These are phyloP conservation scores for Botryobasidium botryosum DNA, from an alignment of 768 basidiomycete species.

Conservation along the genomic window DNA sequence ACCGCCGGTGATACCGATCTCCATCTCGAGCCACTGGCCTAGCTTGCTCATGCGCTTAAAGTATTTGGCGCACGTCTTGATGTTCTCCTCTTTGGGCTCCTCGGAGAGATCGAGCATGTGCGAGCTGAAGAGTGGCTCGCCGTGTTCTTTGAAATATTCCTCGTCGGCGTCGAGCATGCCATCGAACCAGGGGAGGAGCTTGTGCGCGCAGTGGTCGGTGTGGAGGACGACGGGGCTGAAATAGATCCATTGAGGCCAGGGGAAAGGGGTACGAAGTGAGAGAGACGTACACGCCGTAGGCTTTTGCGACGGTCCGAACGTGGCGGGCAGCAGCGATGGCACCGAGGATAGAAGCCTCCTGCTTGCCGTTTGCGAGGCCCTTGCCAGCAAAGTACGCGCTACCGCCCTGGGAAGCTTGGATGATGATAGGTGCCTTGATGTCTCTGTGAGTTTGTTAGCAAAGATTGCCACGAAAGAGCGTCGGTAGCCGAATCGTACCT, in stretches of 20 bases:
- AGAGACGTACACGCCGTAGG: constrained; percentile 73
- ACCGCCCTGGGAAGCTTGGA: constrained; percentile 96
- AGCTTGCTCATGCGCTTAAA: constrained; percentile 88
- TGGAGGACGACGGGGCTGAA: constrained; percentile 86
- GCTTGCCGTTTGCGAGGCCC: constrained; percentile 85
- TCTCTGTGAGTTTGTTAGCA: constrained; percentile 41
- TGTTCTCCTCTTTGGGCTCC: constrained; percentile 68
- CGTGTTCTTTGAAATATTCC: constrained; percentile 74
- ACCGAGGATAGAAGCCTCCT: constrained; percentile 88
- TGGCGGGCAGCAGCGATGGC: constrained; percentile 87
- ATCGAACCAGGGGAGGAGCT: constrained; percentile 98
- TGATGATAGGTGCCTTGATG: constrained; percentile 91
- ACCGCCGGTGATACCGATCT: constrained; percentile 99
- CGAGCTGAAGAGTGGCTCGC: constrained; percentile 24
- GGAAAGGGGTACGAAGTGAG: constrained; percentile 1
- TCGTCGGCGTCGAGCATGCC: constrained; percentile 97
- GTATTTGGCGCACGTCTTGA: constrained; percentile 82
- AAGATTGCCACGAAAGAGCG: too few species aligned
- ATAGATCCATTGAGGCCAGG: constrained; percentile 5
- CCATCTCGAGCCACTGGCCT: constrained; percentile 98
- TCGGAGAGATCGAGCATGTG: constrained; percentile 37
- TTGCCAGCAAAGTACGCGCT: constrained; percentile 94
- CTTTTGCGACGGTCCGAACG: constrained; percentile 69
- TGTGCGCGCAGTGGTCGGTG: constrained; percentile 96
- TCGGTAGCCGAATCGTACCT: too few species aligned